Base-by-base conservation (phyloP, 108 stramenopile genomes). In the Skeletonema potamos region DNA sequence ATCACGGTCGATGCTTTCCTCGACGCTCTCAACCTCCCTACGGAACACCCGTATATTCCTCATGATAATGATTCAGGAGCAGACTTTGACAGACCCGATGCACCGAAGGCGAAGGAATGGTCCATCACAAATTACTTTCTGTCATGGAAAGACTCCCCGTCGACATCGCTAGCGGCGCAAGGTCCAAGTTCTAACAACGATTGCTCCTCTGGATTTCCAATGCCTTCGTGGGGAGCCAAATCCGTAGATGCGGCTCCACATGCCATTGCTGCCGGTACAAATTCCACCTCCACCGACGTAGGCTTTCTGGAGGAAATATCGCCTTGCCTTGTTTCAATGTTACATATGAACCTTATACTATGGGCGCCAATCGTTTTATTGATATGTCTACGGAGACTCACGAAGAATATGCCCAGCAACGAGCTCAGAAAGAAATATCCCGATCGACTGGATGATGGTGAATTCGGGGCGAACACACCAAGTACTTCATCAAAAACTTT, bases 341-440 rank as follows among this genome's bases (percentile, higher is more conserved):
- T 37, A 10, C 74, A 33, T 10, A 54, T 76, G 74, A 20, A 30
- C 41, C 27, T 76, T 2, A 58, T 76, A 7, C 60, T 76, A 22
- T 76, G 66, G 66, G 66, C 60, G 18, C 74, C 74, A n/a, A 3
- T 76, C 0, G 28, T 76, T 43, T 13, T 76, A 28, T 32, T 68
- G 7, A 37, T 76, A 13, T 76, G 74, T 46, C 26, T 76, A 10
- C 67, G 62, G 24, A 68, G 62, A 33, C 61, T 76, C 48, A 18
- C 17, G 6, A 51, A 15, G 15, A 41, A 41, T 51, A 8, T 24
- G 22, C 22, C 3, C 0, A 5, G 22, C 48, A 51, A 51, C 15
- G 15, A 41, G 39, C 15, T 13, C 0, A 36, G 34, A 10, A 41
- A 41, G 39, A 41, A 2, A 41, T 3, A n/a, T n/a, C 3, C 37